phyloP scores from a whole-genome alignment of 2,329 filamentous ascomycete genomes.

The Xylariaceae sp. region DNA sequence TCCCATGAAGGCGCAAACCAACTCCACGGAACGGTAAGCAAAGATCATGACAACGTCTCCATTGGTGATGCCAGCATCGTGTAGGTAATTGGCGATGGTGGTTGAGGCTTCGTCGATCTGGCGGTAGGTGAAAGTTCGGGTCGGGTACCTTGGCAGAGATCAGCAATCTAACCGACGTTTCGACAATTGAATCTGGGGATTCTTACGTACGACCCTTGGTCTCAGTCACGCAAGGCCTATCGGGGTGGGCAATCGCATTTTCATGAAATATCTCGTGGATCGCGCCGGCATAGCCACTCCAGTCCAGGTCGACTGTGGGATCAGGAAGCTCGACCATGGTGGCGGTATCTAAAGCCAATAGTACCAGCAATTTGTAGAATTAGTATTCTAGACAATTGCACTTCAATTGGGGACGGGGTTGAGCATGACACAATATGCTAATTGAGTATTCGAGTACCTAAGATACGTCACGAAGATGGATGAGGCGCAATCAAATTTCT shows the following conservation, averaged over 20 bases:
- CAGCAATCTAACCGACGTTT: constrained; percentile 1
- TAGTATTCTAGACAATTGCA: background rate
- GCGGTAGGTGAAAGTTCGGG: constrained; percentile 72
- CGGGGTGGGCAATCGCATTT: constrained; percentile 66
- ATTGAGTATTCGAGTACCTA: background rate
- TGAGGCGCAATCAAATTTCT: too few relatives aligned
- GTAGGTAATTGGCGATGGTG: constrained; percentile 72
- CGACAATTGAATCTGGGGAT: background rate
- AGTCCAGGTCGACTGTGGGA: background rate
- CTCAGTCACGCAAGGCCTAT: constrained; percentile 48
- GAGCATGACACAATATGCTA: too few relatives aligned
- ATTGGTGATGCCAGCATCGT: constrained; percentile 64
- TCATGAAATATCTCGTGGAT: constrained; percentile 67
- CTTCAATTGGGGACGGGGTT: background rate
- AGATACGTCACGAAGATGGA: background rate
- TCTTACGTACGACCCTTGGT: constrained; percentile 33
- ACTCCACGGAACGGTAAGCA: constrained; percentile 71
- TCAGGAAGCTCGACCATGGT: background rate
- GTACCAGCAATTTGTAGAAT: background rate
- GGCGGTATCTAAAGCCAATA: background rate
- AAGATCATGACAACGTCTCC: constrained; percentile 95
- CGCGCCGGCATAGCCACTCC: constrained; percentile 27
- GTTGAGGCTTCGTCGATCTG: constrained; percentile 87
- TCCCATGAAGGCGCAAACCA: constrained; percentile 73
- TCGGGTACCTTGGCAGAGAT: constrained; percentile 36